These are phyloP conservation scores for Populus hybrid DNA, from an alignment of 441 rosid species.

Conservation along the genomic window DNA sequence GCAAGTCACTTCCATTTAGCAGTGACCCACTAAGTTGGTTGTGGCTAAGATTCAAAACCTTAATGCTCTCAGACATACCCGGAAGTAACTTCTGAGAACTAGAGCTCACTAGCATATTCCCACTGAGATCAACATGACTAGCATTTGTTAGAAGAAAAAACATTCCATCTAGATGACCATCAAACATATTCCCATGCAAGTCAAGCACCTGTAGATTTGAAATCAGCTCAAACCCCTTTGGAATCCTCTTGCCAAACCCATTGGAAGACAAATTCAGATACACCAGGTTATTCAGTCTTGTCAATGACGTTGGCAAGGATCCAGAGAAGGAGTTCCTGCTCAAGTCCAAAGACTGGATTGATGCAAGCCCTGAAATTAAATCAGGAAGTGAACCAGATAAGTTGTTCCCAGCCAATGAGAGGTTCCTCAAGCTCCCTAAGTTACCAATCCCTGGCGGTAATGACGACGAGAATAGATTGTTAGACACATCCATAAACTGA, in stretches of 20 bases:
- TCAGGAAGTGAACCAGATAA: slow-evolving; percentile 78
- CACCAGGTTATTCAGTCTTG: slow-evolving; percentile 51
- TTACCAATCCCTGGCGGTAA: slow-evolving; percentile 65
- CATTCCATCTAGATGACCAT: slow-evolving; percentile 70
- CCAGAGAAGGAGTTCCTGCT: slow-evolving; percentile 85
- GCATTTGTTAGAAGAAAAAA: slow-evolving; percentile 83
- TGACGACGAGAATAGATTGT: slow-evolving; percentile 63
- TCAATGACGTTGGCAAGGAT: slow-evolving; percentile 52
- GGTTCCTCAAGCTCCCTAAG: slow-evolving; percentile 58
- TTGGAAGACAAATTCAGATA: slow-evolving; percentile 75
- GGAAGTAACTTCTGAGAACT: slow-evolving; percentile 67
- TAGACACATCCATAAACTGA: slow-evolving; percentile 72
- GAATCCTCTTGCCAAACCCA: slow-evolving; percentile 52
- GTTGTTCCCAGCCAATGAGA: slow-evolving; percentile 83
- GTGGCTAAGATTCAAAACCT: slow-evolving; percentile 72
- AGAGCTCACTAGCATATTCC: slow-evolving; percentile 61
- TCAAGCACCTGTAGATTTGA: slow-evolving; percentile 73
- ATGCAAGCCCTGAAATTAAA: slow-evolving; percentile 57
- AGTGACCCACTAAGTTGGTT: slow-evolving; percentile 85
- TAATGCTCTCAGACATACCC: slow-evolving; percentile 74
- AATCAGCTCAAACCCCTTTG: slow-evolving; percentile 68
- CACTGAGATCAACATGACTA: slow-evolving; percentile 75
- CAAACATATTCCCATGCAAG: slow-evolving; percentile 71
- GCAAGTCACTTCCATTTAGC: slow-evolving; percentile 55
- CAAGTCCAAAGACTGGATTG: slow-evolving; percentile 75